These are phyloP conservation scores for Mallotus japonicus DNA, from an alignment of 441 rosid genomes.

Conservation along the genomic window DNA sequence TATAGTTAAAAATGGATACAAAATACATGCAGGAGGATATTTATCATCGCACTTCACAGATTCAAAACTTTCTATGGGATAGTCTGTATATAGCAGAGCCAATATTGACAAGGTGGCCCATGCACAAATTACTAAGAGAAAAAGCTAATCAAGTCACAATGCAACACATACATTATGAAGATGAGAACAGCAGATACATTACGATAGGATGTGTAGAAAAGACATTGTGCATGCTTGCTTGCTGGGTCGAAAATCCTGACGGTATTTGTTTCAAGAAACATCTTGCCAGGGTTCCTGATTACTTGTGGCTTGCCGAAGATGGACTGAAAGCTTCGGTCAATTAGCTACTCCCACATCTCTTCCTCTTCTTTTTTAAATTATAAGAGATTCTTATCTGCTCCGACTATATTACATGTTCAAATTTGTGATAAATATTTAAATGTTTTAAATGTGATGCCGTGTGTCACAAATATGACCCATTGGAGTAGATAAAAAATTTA, in stretches of 20 bases:
- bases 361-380: no score
- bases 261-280: conserved; percentile 51
- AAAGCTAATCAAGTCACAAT: conserved; percentile 43
- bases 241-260: conserved; percentile 62
- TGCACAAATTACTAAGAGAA: conserved; percentile 43
- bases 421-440: no score
- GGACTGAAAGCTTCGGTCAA: conserved; percentile 57
- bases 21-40: conserved; percentile 44
- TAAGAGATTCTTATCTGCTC: no score
- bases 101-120: conserved; percentile 48
- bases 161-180: conserved; percentile 52
- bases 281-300: conserved; percentile 53
- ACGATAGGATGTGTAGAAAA: conserved; percentile 53
- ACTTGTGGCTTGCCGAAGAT: conserved; percentile 60
- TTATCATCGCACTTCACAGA: conserved; percentile 41
- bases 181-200: conserved; percentile 51
- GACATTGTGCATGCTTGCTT: conserved; percentile 48
- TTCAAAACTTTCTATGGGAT: conserved; percentile 55
- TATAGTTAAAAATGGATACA: no score
- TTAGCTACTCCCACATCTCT: no score
- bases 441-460: no score
- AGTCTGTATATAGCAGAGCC: conserved; percentile 46
- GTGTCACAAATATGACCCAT: no score
- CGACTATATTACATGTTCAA: no score
- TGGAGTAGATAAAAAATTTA: no score